Evolutionary conservation across 2,329 filamentous ascomycete genomes (phyloP).

Genomic region (Zymoseptoria brevis): DNA sequence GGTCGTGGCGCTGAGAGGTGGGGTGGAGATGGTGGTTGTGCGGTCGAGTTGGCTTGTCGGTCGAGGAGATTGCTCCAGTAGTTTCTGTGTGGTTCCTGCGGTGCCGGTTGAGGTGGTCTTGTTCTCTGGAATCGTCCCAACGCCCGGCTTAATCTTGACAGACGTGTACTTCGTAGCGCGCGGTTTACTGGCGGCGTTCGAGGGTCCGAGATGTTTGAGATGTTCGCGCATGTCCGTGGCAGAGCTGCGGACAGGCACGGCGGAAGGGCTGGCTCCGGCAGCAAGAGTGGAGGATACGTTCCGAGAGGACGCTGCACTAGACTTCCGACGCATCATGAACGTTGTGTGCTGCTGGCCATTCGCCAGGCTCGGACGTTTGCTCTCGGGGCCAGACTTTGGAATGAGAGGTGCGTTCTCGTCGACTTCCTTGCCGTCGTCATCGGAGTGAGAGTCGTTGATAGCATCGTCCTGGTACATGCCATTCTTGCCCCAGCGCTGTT

Average conservation of each 20-base stretch:
- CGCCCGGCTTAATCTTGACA: slow-evolving; percentile 58
- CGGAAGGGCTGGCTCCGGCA: slow-evolving; percentile 9
- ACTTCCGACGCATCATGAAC: slow-evolving; percentile 39
- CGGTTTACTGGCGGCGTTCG: slow-evolving; percentile 53
- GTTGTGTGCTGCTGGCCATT: slow-evolving; percentile 33
- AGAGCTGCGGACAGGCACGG: slow-evolving; percentile 38
- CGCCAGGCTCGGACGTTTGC: slow-evolving; percentile 26
- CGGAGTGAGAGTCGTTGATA: slow-evolving; percentile 7
- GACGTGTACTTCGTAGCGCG: slow-evolving; percentile 53
- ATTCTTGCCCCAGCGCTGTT: slow-evolving; percentile 40
- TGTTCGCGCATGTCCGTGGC: slow-evolving; percentile 52
- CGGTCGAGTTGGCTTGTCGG: neutral
- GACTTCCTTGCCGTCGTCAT: slow-evolving; percentile 15
- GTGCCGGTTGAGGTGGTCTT: slow-evolving; percentile 17
- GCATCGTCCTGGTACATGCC: slow-evolving; percentile 6
- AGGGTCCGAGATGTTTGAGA: slow-evolving; percentile 56
- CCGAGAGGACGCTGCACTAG: slow-evolving; percentile 33
- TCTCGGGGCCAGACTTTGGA: slow-evolving; percentile 15
- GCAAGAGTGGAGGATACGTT: slow-evolving; percentile 9
- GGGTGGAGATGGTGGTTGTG: neutral
- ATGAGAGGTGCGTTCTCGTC: slow-evolving; percentile 26
- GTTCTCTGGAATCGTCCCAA: slow-evolving; percentile 36
- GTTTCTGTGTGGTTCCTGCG: slow-evolving; percentile 1
- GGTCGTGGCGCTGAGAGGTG: neutral
- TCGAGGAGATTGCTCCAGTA: neutral